Conservation (phyloP, 2,329 filamentous ascomycete genomes). For the Pseudogymnoascus sp. region DNA sequence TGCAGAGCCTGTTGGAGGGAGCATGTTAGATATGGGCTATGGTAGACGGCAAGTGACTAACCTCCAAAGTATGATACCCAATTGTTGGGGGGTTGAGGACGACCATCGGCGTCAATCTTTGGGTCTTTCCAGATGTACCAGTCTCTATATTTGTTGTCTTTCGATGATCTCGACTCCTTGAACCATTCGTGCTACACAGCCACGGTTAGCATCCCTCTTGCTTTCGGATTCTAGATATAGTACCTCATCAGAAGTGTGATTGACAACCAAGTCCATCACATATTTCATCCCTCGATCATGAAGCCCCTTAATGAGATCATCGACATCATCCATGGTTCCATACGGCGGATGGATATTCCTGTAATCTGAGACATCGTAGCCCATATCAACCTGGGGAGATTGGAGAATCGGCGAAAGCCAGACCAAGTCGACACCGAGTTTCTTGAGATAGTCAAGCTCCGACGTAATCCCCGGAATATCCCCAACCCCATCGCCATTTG, state of each 20-base stretch:
- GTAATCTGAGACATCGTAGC: constrained; percentile 64
- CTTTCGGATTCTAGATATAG: background rate
- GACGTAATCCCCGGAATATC: constrained; percentile 55
- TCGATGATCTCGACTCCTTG: constrained; percentile 40
- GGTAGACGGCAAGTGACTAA: constrained; percentile 33
- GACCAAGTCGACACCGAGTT: constrained; percentile 53
- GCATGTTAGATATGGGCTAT: background rate
- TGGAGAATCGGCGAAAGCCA: constrained; percentile 62
- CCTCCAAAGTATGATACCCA: constrained; percentile 36
- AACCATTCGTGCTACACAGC: constrained; percentile 50
- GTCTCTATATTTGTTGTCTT: constrained; percentile 44
- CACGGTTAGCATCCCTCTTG: constrained; percentile 19
- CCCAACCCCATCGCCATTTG: constrained; percentile 51
- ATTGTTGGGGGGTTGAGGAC: constrained; percentile 35
- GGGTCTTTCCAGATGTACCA: constrained; percentile 56
- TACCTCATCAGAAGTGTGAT: constrained; percentile 50
- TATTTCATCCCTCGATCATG: constrained; percentile 56
- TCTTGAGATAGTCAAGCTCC: constrained; percentile 53
- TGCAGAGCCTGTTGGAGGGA: constrained; percentile 27
- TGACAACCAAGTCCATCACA: constrained; percentile 67
- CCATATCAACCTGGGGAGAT: constrained; percentile 60
- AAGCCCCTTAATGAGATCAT: constrained; percentile 49
- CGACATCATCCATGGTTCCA: constrained; percentile 59
- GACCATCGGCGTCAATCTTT: constrained; percentile 29
- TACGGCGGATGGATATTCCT: constrained; percentile 57